Conservation (phyloP, 23 red algal genomes). For the Gracilaria gracilis region DNA sequence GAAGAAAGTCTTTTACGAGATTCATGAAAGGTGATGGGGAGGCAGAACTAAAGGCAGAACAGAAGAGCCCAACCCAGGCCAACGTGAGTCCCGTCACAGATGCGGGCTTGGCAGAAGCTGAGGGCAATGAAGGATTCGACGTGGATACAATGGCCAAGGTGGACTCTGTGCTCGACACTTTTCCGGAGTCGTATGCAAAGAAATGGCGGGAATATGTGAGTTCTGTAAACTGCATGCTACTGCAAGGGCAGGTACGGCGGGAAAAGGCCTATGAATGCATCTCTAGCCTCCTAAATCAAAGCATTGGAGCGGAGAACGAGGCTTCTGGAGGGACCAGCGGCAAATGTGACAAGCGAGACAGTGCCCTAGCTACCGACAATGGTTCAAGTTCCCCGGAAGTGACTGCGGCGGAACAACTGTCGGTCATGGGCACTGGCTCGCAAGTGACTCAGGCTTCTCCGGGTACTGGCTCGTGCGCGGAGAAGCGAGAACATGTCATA, state of each 20-base stretch:
- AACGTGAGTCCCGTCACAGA: conserved; percentile 31
- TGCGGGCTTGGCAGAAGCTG: conserved; percentile 31
- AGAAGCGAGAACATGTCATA: neutral
- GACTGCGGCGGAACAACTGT: neutral
- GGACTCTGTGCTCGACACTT: conserved; percentile 30
- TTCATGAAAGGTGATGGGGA: conserved; percentile 8
- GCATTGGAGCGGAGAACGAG: neutral
- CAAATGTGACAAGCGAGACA: conserved; percentile 20
- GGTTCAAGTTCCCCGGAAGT: neutral
- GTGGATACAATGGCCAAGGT: conserved; percentile 39
- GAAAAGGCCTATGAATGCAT: conserved; percentile 63
- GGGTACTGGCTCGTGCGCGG: neutral
- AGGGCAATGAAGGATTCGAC: conserved; percentile 44
- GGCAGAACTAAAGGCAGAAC: neutral
- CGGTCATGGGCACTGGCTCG: conserved; percentile 1
- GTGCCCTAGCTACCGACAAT: neutral
- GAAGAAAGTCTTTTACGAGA: conserved; percentile 57
- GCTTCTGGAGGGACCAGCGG: neutral
- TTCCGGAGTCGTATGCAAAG: conserved; percentile 55
- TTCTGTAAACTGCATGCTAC: conserved; percentile 39
- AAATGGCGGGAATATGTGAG: conserved; percentile 64
- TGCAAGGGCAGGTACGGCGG: conserved; percentile 30
- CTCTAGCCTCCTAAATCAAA: conserved; percentile 20
- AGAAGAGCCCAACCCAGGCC: conserved; percentile 18
- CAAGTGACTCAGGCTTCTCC: neutral